Evolutionary conservation across 2,329 filamentous ascomycete genomes (phyloP), one percentile per base, ranked within the genome.

Genomic region (Alternaria sp.): DNA sequence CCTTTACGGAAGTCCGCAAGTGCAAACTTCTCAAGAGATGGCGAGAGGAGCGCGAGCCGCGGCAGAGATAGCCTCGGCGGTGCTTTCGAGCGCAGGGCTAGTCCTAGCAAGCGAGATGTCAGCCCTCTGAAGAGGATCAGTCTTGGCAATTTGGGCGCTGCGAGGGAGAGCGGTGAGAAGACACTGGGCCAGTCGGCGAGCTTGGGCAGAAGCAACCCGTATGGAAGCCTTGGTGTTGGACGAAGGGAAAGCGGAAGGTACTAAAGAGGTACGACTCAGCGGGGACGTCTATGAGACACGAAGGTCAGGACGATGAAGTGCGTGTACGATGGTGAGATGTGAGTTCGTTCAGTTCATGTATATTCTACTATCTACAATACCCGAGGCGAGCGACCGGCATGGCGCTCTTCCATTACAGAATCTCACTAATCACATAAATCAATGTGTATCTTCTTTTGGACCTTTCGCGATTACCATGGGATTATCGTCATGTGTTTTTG

Each of bases 1-100:
- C 95, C 95, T 0, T 80, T 98, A 12, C 91, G 93, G 72, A 97
- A 97, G 77, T 86, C 91, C 2, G 88, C 84, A 71, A 92, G 82
- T 80, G 88, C 80, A 79, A 91, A 84, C 60, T 79, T 80, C 59
- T 64, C 82, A 9, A 66, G 79, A 23, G 75, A 80, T 19, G 74
- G 72, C 10, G 67, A 70, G 51, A 52, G 62, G n/a, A 65, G 63
- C 23, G 62, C 44, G 6, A 58, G 62, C 4, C 59, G 71, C 13
- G 54, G 61, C 46, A 58, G 69, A 49, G 67, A 72, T 17, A 67
- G 72, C 32, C 46, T 72, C 3, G 64, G 71, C 6, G 74, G 73
- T 2, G 63, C 67, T 17, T 71, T 72, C 15, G 72, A 77, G 59
- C 68, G 71, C 47, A 69, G 70, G 50, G 61, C 69, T 3, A 83